phyloP scores from a whole-genome alignment of 2,329 filamentous ascomycete species.

The Aureobasidium leucospermi region DNA sequence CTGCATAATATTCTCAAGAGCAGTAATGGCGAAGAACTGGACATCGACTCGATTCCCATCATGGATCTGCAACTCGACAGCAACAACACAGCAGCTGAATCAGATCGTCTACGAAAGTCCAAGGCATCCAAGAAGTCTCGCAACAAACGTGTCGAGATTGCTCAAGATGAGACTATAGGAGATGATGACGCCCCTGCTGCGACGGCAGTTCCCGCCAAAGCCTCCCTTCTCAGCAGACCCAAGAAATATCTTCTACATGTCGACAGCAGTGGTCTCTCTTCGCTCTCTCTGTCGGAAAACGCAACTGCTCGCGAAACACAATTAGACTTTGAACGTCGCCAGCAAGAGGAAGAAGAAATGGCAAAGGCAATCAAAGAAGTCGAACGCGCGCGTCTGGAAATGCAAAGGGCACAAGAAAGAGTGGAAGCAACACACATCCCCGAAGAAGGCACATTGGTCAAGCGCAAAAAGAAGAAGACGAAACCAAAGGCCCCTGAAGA shows the following conservation, averaged over 20 bases:
- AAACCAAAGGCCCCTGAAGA: neutral
- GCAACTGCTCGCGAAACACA: conserved; percentile 20
- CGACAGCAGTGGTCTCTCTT: conserved; percentile 73
- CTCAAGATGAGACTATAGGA: conserved; percentile 41
- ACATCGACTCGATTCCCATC: conserved; percentile 92
- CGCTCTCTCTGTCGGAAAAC: conserved; percentile 60
- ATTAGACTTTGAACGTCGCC: conserved; percentile 57
- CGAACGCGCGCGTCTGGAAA: conserved; percentile 76
- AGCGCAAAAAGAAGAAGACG: conserved; percentile 17
- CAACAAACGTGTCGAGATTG: conserved; percentile 37
- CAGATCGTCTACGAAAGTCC: conserved; percentile 3
- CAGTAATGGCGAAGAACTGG: conserved; percentile 69
- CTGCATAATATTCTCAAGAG: conserved; percentile 64
- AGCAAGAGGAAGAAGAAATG: conserved; percentile 82
- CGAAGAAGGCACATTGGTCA: conserved; percentile 36
- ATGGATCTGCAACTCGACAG: conserved; percentile 76
- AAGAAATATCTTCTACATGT: conserved; percentile 72
- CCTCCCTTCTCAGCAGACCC: conserved; percentile 25
- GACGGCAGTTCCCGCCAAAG: conserved; percentile 17
- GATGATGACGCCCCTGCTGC: conserved; percentile 22
- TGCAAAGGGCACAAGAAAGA: conserved; percentile 74
- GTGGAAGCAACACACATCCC: conserved; percentile 65
- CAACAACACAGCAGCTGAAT: conserved; percentile 15
- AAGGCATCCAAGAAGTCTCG: conserved; percentile 17
- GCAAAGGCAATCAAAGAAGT: conserved; percentile 80